Evolutionary conservation across 129 eudicot genomes (phyloP), one percentile per base, ranked within the genome.

Genomic region (Flaveria sonorensis): DNA sequence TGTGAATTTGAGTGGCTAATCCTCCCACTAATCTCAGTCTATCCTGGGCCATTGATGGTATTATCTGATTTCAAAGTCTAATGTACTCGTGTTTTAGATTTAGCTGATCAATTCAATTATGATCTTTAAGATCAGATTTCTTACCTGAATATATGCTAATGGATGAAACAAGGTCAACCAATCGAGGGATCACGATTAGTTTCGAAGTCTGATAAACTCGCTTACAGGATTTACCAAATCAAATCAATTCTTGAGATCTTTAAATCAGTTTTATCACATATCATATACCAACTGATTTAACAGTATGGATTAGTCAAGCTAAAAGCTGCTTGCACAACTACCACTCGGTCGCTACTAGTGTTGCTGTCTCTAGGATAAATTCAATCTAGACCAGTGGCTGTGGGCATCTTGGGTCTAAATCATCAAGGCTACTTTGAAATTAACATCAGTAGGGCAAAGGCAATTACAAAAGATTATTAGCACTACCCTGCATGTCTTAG

Each of bases 1-100:
- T 56, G 20, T 60, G 30, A 74, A 74, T 60, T 39, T 76, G 46
- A 78, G 82, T 78, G 86, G 84, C 78, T 79, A 77, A 70, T 59
- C 76, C 28, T 68, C 23, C 78, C 76, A 82, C 39, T 78, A 53
- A 70, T 74, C 36, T 53, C 12, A 59, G 62, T 61, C 61, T 36
- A 70, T 70, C 8, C 77, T 62, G 83, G 75, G 30, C 9, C 14
- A 56, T 56, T 19, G 26, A 56, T 56, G 30, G 12, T 56, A 20
- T 56, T 56, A 56, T 30, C 5, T 56, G 63, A 20, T 56, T 55
- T 55, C 24, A n/a, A 55, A 1, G 13, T 8, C 26, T 55, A 55
- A 19, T 48, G 13, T 3, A 11, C 15, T 3, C 53, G 6, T 1
- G 16, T 13, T 13, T 3, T 48, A 2, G 3, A 14, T 48, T 48